Evolutionary conservation across 495 filamentous ascomycete genomes (phyloP).

Genomic region (Neurospora sp.): DNA sequence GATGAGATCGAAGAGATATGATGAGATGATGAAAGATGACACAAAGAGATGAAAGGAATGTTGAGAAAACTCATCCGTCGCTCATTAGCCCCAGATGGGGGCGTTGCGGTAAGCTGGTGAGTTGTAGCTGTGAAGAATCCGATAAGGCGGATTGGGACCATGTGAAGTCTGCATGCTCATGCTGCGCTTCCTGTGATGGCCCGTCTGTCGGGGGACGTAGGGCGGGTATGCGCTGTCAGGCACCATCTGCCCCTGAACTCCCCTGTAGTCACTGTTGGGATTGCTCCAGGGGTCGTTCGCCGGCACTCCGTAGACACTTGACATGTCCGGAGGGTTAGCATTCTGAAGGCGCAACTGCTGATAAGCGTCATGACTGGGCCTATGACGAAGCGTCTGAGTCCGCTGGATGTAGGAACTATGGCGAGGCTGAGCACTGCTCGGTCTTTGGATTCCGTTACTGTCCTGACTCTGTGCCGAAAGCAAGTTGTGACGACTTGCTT

Average conservation of each 20-base stretch:
- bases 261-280: conserved; percentile 17
- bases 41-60: conserved; percentile 4
- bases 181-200: conserved; percentile 31
- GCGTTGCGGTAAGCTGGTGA: conserved; percentile 36
- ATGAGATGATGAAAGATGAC: neutral
- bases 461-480: conserved; percentile 14
- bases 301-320: conserved; percentile 25
- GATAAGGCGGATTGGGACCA: conserved; percentile 23
- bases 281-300: conserved; percentile 21
- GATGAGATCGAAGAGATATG: neutral
- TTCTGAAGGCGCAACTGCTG: conserved; percentile 10
- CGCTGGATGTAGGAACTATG: conserved; percentile 6
- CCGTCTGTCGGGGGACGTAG: conserved; percentile 17
- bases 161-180: conserved; percentile 13
- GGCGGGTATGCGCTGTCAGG: conserved; percentile 22
- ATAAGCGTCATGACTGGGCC: conserved; percentile 33
- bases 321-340: conserved; percentile 27
- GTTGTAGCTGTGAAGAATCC: conserved; percentile 39
- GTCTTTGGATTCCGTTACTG: conserved; percentile 10
- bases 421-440: conserved; percentile 17
- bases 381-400: conserved; percentile 24
- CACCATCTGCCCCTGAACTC: conserved; percentile 13
- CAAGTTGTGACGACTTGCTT: neutral
- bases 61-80: neutral
- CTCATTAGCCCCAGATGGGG: conserved; percentile 35